phyloP scores from a whole-genome alignment of 1,284 basidiomycete species.

The Singerocomus inundabilis region DNA sequence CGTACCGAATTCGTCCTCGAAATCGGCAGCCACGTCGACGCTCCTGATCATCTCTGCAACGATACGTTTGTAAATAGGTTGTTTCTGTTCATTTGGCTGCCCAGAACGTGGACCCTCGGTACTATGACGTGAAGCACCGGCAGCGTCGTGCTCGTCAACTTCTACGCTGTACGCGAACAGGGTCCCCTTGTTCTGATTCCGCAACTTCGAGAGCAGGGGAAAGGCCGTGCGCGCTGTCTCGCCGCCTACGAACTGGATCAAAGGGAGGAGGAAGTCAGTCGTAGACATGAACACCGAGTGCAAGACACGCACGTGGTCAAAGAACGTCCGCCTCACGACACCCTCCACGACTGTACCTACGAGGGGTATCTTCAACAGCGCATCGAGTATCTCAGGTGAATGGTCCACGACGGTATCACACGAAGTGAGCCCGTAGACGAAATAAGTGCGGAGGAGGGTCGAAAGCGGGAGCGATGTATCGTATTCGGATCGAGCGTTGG shows the following conservation, averaged over 20 bases:
- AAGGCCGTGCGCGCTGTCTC: slow-evolving; percentile 74
- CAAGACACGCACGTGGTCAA: slow-evolving; percentile 59
- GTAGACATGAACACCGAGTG: not conserved
- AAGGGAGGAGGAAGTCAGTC: not conserved
- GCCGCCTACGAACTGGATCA: slow-evolving; percentile 78
- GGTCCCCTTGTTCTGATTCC: slow-evolving; percentile 70
- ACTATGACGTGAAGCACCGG: not conserved
- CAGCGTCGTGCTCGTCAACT: slow-evolving; percentile 57
- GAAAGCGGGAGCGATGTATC: slow-evolving; percentile 16
- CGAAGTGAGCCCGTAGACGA: slow-evolving; percentile 81
- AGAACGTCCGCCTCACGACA: slow-evolving; percentile 82
- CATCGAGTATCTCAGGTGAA: slow-evolving; percentile 68
- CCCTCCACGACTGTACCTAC: slow-evolving; percentile 66
- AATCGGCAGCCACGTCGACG: slow-evolving; percentile 76
- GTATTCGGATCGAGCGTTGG: slow-evolving; percentile 1
- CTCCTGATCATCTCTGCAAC: slow-evolving; percentile 71
- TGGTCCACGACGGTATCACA: slow-evolving; percentile 76
- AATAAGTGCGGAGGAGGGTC: slow-evolving; percentile 64
- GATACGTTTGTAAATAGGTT: slow-evolving; percentile 55
- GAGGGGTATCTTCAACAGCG: slow-evolving; percentile 64
- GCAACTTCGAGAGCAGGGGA: slow-evolving; percentile 62
- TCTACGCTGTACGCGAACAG: slow-evolving; percentile 87
- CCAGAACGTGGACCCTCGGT: not conserved
- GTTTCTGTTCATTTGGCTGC: slow-evolving; percentile 6
- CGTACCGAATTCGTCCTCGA: slow-evolving; percentile 56